Percentiles rank a stretch among this genome's conserved stretches.
Evolutionary conservation across 345 rosid species (phyloP).

Genomic region (Boechera divaricarpa): DNA sequence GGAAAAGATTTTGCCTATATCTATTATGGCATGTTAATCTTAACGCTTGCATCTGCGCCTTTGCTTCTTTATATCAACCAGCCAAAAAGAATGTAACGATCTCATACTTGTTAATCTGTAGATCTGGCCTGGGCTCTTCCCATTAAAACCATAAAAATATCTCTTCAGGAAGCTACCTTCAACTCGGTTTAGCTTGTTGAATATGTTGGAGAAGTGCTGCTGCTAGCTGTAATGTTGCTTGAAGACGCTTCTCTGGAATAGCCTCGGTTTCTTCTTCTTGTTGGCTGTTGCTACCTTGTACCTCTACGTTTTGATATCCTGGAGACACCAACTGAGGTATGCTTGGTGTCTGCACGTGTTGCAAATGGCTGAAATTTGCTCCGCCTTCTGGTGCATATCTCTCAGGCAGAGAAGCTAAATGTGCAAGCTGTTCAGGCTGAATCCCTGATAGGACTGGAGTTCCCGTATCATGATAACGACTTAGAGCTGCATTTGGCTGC

Average conservation of each 20-base stretch:
- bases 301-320: slow-evolving; percentile 48
- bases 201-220: slow-evolving; percentile 97
- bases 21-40: slow-evolving; percentile 4
- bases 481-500: slow-evolving; percentile 46
- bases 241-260: slow-evolving; percentile 88
- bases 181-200: slow-evolving; percentile 80
- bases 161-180: slow-evolving; percentile 1
- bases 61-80: neutral
- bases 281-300: slow-evolving; percentile 46
- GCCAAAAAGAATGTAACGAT: slow-evolving; percentile 12
- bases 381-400: slow-evolving; percentile 50
- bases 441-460: slow-evolving; percentile 49
- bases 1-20: slow-evolving; percentile 9
- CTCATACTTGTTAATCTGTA: slow-evolving; percentile 8
- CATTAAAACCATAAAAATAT: slow-evolving; percentile 7
- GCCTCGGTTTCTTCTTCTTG: slow-evolving; percentile 69
- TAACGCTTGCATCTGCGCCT: neutral
- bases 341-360: slow-evolving; percentile 49
- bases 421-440: slow-evolving; percentile 77
- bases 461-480: slow-evolving; percentile 51
- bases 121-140: neutral
- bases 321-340: slow-evolving; percentile 41
- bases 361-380: slow-evolving; percentile 57
- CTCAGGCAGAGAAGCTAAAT: slow-evolving; percentile 67
- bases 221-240: slow-evolving; percentile 92